These are phyloP conservation scores for Leptomonas pyrrhocoris DNA, from an alignment of 208 protist species.

Conservation along the genomic window DNA sequence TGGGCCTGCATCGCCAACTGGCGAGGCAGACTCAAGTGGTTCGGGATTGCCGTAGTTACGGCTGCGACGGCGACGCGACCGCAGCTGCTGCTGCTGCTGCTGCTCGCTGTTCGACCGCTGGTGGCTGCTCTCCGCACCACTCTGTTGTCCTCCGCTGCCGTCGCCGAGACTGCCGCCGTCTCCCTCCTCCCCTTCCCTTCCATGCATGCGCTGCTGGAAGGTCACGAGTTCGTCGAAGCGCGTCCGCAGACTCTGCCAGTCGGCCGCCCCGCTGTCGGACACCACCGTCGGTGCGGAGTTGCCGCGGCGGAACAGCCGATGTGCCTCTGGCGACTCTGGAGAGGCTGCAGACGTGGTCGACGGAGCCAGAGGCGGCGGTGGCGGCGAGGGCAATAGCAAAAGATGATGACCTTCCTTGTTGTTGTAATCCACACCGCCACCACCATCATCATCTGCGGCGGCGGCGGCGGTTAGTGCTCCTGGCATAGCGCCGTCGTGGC, in stretches of 20 bases:
- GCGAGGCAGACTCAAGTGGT: not conserved
- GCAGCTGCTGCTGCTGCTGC: not conserved
- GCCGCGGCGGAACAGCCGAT: slow-evolving; percentile 6
- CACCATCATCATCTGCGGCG: too few relatives aligned
- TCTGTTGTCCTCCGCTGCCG: not conserved
- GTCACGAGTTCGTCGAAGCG: slow-evolving; percentile 33
- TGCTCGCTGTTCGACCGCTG: not conserved
- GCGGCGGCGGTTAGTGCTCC: too few relatives aligned
- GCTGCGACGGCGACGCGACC: slow-evolving; percentile 12
- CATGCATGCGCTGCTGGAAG: slow-evolving; percentile 26
- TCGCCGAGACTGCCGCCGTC: not conserved
- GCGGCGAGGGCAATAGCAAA: too few relatives aligned
- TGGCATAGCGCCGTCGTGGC: too few relatives aligned
- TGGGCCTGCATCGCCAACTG: not conserved
- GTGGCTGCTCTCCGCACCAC: not conserved
- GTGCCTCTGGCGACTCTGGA: not conserved
- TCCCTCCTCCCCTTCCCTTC: not conserved
- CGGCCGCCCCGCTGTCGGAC: not conserved
- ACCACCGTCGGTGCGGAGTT: slow-evolving; percentile 15
- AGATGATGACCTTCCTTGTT: too few relatives aligned
- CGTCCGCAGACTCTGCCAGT: slow-evolving; percentile 16
- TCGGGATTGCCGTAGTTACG: not conserved
- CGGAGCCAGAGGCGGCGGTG: not conserved
- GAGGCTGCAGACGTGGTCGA: not conserved
- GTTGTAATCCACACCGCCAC: too few relatives aligned